Percentiles rank a stretch among this genome's conserved stretches.
These are phyloP conservation scores for Heliocybe sulcata DNA, from an alignment of 1,284 basidiomycete species.

Conservation along the genomic window DNA sequence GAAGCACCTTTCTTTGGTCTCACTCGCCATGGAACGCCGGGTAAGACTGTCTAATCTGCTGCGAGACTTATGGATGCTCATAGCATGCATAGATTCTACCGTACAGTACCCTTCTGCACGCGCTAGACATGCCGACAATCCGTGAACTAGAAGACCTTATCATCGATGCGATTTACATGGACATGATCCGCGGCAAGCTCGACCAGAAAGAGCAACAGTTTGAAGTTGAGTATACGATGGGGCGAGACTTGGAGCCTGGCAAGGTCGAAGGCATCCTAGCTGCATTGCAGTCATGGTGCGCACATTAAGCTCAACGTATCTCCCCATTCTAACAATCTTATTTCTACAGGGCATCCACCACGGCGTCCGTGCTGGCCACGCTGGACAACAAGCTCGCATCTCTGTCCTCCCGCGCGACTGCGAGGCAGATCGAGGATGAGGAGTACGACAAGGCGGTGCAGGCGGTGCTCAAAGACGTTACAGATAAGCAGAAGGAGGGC, in stretches of 20 bases:
- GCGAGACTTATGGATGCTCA: not conserved
- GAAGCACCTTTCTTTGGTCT: conserved; percentile 86
- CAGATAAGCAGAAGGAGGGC: conserved; percentile 40
- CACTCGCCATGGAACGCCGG: conserved; percentile 66
- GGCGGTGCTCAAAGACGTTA: conserved; percentile 42
- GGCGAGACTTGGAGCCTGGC: conserved; percentile 74
- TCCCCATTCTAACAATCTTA: not conserved
- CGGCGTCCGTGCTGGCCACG: conserved; percentile 49
- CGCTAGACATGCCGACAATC: conserved; percentile 67
- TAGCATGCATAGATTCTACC: conserved; percentile 56
- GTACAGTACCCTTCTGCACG: conserved; percentile 57
- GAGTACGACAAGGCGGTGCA: conserved; percentile 41
- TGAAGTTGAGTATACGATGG: conserved; percentile 87
- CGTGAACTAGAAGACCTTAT: conserved; percentile 91
- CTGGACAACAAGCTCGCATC: conserved; percentile 46
- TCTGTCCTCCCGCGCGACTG: conserved; percentile 32
- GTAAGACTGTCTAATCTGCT: conserved; percentile 34
- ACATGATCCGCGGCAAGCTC: conserved; percentile 82
- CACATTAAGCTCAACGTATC: not conserved
- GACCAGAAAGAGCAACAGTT: conserved; percentile 85
- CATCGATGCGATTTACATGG: conserved; percentile 91
- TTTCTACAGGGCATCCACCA: conserved; percentile 60
- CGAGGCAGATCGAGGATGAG: conserved; percentile 27
- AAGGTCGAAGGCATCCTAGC: conserved; percentile 54
- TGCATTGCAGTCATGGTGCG: conserved; percentile 42